phyloP scores from a whole-genome alignment of 31 red algal genomes.

The Odonthalia washingtoniensis region DNA sequence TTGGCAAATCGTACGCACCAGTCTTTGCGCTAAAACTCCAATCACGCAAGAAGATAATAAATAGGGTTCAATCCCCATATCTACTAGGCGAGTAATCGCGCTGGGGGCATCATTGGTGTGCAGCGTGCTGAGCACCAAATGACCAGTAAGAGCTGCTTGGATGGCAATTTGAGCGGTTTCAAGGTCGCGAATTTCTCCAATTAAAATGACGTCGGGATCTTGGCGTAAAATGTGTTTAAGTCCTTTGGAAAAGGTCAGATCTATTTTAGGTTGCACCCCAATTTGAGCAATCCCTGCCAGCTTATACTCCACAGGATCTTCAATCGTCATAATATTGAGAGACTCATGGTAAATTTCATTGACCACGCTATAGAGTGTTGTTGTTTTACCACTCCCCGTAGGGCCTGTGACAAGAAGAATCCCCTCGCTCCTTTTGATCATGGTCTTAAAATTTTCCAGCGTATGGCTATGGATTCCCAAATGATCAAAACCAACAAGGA shows the following conservation, averaged over 20 bases:
- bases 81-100: conserved; percentile 35
- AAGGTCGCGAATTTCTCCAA: conserved; percentile 57
- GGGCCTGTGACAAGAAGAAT: conserved; percentile 51
- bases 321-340: conserved; percentile 49
- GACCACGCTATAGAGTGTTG: conserved; percentile 30
- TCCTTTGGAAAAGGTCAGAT: conserved; percentile 23
- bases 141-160: conserved; percentile 45
- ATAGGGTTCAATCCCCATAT: conserved; percentile 39
- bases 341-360: conserved; percentile 25
- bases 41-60: conserved; percentile 24
- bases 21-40: conserved; percentile 27
- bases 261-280: conserved; percentile 28
- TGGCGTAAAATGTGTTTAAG: conserved; percentile 33
- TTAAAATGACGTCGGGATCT: conserved; percentile 44
- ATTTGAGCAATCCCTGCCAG: conserved; percentile 21
- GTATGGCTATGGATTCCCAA: conserved; percentile 28
- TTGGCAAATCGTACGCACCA: conserved; percentile 27
- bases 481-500: conserved; percentile 27
- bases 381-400: conserved; percentile 49
- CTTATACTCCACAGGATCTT: conserved; percentile 52
- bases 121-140: conserved; percentile 52
- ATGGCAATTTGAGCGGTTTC: conserved; percentile 49
- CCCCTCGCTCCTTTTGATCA: conserved; percentile 29
- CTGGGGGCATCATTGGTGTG: conserved; percentile 50
- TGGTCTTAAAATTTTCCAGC: background rate